These are phyloP conservation scores for Potentilla sterilis DNA, from an alignment of 306 rosid genomes.

Conservation along the genomic window DNA sequence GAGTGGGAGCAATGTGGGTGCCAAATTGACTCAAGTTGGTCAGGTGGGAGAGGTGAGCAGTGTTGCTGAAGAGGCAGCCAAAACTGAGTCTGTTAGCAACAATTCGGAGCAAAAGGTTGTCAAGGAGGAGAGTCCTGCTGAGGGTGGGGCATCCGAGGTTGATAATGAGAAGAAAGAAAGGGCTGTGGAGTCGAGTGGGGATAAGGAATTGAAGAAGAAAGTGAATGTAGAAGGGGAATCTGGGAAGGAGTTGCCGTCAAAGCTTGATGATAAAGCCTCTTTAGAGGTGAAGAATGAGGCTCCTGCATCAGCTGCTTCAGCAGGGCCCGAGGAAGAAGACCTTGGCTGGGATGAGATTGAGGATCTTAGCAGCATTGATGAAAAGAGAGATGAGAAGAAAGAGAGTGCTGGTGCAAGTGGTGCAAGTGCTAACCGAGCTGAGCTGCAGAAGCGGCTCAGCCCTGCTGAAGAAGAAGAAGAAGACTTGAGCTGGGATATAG, in stretches of 20 bases:
- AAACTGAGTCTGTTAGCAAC: too few relatives aligned
- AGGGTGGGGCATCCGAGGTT: constrained; percentile 28
- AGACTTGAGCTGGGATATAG: constrained; percentile 88
- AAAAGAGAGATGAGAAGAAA: constrained; percentile 49
- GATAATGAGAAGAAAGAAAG: constrained; percentile 25
- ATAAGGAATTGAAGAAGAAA: constrained; percentile 25
- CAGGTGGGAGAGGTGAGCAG: background rate
- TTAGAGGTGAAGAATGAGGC: constrained; percentile 33
- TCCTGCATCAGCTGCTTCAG: constrained; percentile 38
- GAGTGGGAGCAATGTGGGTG: constrained; percentile 21
- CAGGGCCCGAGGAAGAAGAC: constrained; percentile 56
- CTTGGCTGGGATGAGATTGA: constrained; percentile 94
- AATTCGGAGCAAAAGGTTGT: too few relatives aligned
- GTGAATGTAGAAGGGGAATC: constrained; percentile 29
- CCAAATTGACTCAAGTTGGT: constrained; percentile 7
- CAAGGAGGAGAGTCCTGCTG: constrained; percentile 30
- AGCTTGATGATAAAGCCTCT: constrained; percentile 32
- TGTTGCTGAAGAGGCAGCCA: constrained; percentile 14
- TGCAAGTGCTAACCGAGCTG: constrained; percentile 37
- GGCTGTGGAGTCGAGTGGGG: constrained; percentile 24
- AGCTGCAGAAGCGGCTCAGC: constrained; percentile 60
- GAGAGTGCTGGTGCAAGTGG: constrained; percentile 30
- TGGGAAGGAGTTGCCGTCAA: constrained; percentile 26
- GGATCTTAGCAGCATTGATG: constrained; percentile 76
- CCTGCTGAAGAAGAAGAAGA: constrained; percentile 77